These are phyloP conservation scores for Phytophthora hybrid DNA, from an alignment of 352 stramenopile genomes.

Conservation along the genomic window DNA sequence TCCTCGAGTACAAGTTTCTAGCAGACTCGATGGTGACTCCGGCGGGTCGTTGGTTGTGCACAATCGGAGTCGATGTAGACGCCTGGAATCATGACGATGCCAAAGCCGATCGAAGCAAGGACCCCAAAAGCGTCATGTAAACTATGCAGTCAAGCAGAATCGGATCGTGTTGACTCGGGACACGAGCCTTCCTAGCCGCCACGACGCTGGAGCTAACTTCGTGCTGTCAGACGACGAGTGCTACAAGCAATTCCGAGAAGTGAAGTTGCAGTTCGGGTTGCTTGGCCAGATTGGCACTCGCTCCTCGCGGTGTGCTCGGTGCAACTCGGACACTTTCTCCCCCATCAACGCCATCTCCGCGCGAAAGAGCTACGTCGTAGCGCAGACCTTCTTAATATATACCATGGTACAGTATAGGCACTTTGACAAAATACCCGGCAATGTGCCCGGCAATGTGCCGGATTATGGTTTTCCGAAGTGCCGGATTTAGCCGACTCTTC, in stretches of 20 bases:
- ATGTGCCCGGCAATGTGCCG: too few species aligned
- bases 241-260: slow-evolving; percentile 67
- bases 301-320: slow-evolving; percentile 57
- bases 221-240: slow-evolving; percentile 58
- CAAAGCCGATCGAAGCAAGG: slow-evolving; percentile 15
- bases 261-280: slow-evolving; percentile 66
- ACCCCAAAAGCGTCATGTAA: slow-evolving; percentile 40
- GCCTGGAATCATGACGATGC: slow-evolving; percentile 47
- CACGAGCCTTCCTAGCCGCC: slow-evolving; percentile 46
- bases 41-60: slow-evolving; percentile 75
- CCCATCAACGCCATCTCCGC: slow-evolving; percentile 40
- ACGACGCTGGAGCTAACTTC: slow-evolving; percentile 62
- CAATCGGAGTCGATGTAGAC: slow-evolving; percentile 76
- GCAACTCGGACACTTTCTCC: slow-evolving; percentile 56
- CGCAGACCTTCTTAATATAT: too few species aligned
- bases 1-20: slow-evolving; percentile 67
- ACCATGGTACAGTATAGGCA: too few species aligned
- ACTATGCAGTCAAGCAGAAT: slow-evolving; percentile 44
- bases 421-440: too few species aligned
- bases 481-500: too few species aligned
- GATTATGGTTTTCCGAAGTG: too few species aligned
- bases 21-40: slow-evolving; percentile 80
- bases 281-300: slow-evolving; percentile 40
- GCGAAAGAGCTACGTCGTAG: slow-evolving; percentile 32
- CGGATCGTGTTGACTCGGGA: slow-evolving; percentile 67